A percentile compares a stretch with the other conserved stretches of the same genome.
Conservation (phyloP, 108 stramenopile species). For the Nitzschia inconspicua region DNA sequence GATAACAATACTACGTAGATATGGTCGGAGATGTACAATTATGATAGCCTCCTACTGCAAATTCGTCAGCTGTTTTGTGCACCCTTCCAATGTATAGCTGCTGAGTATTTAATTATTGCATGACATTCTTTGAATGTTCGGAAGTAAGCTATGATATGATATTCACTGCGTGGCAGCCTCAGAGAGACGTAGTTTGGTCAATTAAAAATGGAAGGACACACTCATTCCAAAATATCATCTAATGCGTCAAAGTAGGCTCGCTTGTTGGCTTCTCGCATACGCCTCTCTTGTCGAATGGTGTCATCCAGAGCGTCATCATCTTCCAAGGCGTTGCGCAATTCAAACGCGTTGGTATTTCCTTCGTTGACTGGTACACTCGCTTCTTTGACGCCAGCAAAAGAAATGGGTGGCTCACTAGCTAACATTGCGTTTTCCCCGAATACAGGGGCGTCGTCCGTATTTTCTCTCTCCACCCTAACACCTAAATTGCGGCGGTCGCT, state of each 20-base stretch:
- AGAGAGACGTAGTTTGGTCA: background rate
- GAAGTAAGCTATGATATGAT: background rate
- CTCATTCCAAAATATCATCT: conserved; percentile 26
- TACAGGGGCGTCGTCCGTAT: background rate
- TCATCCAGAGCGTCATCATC: conserved; percentile 1
- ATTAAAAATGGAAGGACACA: background rate
- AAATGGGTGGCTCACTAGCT: too few relatives aligned
- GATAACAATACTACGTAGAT: too few relatives aligned
- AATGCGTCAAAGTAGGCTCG: conserved; percentile 22
- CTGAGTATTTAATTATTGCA: background rate
- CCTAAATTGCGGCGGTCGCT: too few relatives aligned
- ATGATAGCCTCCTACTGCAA: too few relatives aligned
- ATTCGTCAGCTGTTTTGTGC: too few relatives aligned
- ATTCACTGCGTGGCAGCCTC: too few relatives aligned
- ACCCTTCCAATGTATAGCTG: background rate
- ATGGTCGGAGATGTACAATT: too few relatives aligned
- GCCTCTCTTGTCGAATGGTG: conserved; percentile 6
- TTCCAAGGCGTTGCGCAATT: conserved; percentile 5
- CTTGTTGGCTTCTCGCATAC: conserved; percentile 8
- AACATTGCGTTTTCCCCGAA: too few relatives aligned
- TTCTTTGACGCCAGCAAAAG: background rate
- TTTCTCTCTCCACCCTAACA: background rate
- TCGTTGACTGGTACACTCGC: background rate
- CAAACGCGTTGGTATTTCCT: background rate
- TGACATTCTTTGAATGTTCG: background rate